Base-by-base conservation (phyloP, 164 flowering plant genomes). In the Chloranthus sessilifolius region DNA sequence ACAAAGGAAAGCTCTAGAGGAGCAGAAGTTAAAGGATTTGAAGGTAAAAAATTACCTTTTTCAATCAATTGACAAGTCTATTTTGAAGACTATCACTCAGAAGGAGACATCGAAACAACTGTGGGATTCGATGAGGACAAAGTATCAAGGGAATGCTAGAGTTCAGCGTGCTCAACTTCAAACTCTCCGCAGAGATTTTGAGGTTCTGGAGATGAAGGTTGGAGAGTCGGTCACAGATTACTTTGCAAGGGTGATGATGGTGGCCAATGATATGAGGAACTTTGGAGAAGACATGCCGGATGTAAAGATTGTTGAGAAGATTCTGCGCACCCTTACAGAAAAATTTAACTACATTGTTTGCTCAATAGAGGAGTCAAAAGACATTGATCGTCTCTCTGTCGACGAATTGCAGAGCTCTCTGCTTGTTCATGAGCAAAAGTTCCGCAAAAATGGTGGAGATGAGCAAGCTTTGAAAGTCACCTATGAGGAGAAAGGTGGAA, bases 341-440 rank as follows among this genome's bases (percentile, higher is more conserved):
- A n/a, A n/a, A n/a, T n/a, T n/a, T n/a, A n/a, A n/a, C n/a, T n/a
- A n/a, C n/a, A n/a, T n/a, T n/a, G n/a, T n/a, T n/a, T n/a, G n/a
- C n/a, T n/a, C n/a, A n/a, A n/a, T n/a, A n/a, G n/a, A n/a, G n/a
- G n/a, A n/a, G n/a, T n/a, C n/a, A n/a, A n/a, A n/a, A n/a, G n/a
- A n/a, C n/a, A 43, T 11, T 19, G 21, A 43, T 8, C 6, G 1
- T 0, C 28, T 43, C 2, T 43, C 47, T 21, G 47, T n/a, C n/a
- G n/a, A 43, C 24, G 47, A 43, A 43, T 11, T 43, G 7, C 47
- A 43, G 24, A 43, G 47, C 11, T 43, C 47, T 43, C n/a, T 43
- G 2, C 2, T 22, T 7, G 47, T 43, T 4, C 47, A 43, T 21
- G 47, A 43, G 27, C 47, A 43, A 2, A 43, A 43, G 14, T 21